Evolutionary conservation across 192 early-diverging fungal species (phyloP).

Genomic region (Glomus cerebriforme): DNA sequence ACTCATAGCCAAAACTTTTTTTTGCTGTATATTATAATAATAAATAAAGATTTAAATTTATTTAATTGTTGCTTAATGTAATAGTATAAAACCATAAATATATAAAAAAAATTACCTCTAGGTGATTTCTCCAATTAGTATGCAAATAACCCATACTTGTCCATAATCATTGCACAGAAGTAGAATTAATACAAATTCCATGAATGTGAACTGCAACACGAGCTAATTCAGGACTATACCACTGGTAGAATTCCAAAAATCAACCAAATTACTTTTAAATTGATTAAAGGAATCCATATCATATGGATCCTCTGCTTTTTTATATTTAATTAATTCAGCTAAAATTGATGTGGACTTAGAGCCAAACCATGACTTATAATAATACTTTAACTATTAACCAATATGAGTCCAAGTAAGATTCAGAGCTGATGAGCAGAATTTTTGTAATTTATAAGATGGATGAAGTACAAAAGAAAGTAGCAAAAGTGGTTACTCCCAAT

Average conservation of each 20-base stretch:
- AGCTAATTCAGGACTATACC: not conserved
- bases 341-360: not conserved
- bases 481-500: not conserved
- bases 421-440: not conserved
- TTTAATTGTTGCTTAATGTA: too few relatives aligned
- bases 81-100: not conserved
- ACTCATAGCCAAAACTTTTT: slow-evolving; percentile 19
- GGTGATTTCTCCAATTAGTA: not conserved
- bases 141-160: not conserved
- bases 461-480: not conserved
- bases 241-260: slow-evolving; percentile 1
- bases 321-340: slow-evolving; percentile 3
- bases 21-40: not conserved
- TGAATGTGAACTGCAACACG: not conserved
- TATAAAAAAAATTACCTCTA: not conserved
- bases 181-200: not conserved
- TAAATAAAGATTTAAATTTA: not conserved
- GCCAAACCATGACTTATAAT: slow-evolving; percentile 10
- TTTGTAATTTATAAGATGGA: not conserved
- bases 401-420: not conserved
- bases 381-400: slow-evolving; percentile 22
- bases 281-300: slow-evolving; percentile 11
- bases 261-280: slow-evolving; percentile 4
- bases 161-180: not conserved
- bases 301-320: slow-evolving; percentile 1